phyloP scores from a whole-genome alignment of 2,329 filamentous ascomycete genomes.

The Trichothecium sympodiale region DNA sequence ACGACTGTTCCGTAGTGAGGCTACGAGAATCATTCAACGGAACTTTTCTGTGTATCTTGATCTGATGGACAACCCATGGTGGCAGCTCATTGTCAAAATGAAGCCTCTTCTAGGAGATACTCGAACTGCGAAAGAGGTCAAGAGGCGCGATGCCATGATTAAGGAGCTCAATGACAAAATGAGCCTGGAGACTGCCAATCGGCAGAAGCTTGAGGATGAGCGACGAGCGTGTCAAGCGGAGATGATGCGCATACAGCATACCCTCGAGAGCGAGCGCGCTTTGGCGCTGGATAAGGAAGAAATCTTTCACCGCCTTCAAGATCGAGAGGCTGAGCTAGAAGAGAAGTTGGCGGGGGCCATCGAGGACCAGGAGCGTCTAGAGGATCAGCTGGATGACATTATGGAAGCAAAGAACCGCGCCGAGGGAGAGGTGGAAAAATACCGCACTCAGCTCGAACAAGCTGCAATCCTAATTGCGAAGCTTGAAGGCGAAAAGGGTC shows the following conservation, averaged over 20 bases:
- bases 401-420: conserved; percentile 81
- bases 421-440: conserved; percentile 72
- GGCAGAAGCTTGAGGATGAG: conserved; percentile 80
- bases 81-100: conserved; percentile 91
- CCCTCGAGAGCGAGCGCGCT: conserved; percentile 89
- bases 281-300: conserved; percentile 96
- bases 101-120: conserved; percentile 88
- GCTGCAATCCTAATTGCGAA: conserved; percentile 77
- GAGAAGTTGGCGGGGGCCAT: conserved; percentile 89
- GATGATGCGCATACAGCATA: conserved; percentile 82
- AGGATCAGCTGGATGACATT: conserved; percentile 84
- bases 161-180: conserved; percentile 76
- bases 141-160: conserved; percentile 90
- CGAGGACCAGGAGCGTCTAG: conserved; percentile 86
- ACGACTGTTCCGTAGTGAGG: conserved; percentile 85
- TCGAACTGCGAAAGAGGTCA: conserved; percentile 83
- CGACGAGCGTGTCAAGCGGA: conserved; percentile 77
- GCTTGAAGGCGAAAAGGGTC: conserved; percentile 76
- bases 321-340: conserved; percentile 80
- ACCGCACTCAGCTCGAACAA: conserved; percentile 77
- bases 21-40: conserved; percentile 84
- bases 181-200: conserved; percentile 61
- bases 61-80: conserved; percentile 91
- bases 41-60: conserved; percentile 91
- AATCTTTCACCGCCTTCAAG: conserved; percentile 92